phyloP scores from a whole-genome alignment of 257 asterid species.

The Ilex asprella region DNA sequence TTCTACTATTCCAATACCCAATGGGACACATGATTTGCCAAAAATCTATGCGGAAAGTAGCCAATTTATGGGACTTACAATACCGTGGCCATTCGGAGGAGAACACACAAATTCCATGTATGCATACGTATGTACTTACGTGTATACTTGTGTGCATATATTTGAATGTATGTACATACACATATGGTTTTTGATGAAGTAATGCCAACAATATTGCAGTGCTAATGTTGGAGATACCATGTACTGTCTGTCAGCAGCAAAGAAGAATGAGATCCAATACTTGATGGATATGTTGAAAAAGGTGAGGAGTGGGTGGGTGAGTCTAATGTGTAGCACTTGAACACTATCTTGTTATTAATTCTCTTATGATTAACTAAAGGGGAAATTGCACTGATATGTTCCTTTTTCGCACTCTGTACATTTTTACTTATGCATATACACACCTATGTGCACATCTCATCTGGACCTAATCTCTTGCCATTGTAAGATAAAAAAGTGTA shows the following conservation, averaged over 20 bases:
- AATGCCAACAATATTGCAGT: conserved; percentile 40
- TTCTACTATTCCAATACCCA: no score
- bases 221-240: conserved; percentile 47
- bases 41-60: no score
- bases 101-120: no score
- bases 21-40: no score
- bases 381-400: neutral
- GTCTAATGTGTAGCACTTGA: conserved; percentile 8
- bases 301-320: conserved; percentile 22
- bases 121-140: no score
- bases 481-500: no score
- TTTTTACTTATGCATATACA: no score
- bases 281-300: conserved; percentile 44
- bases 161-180: neutral
- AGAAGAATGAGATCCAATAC: conserved; percentile 49
- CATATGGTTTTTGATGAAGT: conserved; percentile 2
- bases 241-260: conserved; percentile 35
- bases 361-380: neutral
- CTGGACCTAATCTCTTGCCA: no score
- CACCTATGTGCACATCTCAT: no score
- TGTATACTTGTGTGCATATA: no score
- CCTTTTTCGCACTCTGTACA: neutral
- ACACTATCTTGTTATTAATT: conserved; percentile 1
- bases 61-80: no score
- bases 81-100: no score